A percentile compares a stretch with the other conserved stretches of the same genome.
phyloP scores from a whole-genome alignment of 106 monocot genomes.

The Narthecium ossifragum region DNA sequence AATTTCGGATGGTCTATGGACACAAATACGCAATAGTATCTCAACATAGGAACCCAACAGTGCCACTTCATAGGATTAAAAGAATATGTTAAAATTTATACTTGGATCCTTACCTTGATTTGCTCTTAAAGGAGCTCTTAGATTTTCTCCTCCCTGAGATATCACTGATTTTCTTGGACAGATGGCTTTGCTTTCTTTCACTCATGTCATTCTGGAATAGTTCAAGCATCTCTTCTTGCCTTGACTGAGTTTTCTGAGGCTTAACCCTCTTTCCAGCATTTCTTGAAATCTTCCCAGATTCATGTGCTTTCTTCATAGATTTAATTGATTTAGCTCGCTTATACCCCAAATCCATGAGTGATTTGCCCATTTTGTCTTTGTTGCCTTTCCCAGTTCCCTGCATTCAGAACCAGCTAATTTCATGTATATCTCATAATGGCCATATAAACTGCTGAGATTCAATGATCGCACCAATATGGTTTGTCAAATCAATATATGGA shows the following conservation, averaged over 20 bases:
- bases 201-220: slow-evolving; percentile 89
- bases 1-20: too few relatives aligned
- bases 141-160: slow-evolving; percentile 33
- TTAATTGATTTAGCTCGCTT: slow-evolving; percentile 78
- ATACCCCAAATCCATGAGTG: slow-evolving; percentile 70
- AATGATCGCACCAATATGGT: too few relatives aligned
- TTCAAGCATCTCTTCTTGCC: slow-evolving; percentile 85
- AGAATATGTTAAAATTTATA: too few relatives aligned
- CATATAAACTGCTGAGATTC: too few relatives aligned
- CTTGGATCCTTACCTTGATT: slow-evolving; percentile 46
- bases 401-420: too few relatives aligned
- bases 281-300: slow-evolving; percentile 32
- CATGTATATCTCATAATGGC: too few relatives aligned
- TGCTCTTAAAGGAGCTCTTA: slow-evolving; percentile 91
- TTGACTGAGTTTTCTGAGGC: slow-evolving; percentile 30
- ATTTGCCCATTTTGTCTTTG: slow-evolving; percentile 53
- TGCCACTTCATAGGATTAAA: too few relatives aligned
- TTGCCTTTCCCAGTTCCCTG: slow-evolving; percentile 41
- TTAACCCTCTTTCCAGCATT: slow-evolving; percentile 26
- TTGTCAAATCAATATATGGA: too few relatives aligned
- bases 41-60: too few relatives aligned
- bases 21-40: too few relatives aligned
- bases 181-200: slow-evolving; percentile 39
- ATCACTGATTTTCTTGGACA: slow-evolving; percentile 24
- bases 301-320: slow-evolving; percentile 35